Conservation (phyloP, 768 basidiomycete species). For the Sutorius australiensis region DNA sequence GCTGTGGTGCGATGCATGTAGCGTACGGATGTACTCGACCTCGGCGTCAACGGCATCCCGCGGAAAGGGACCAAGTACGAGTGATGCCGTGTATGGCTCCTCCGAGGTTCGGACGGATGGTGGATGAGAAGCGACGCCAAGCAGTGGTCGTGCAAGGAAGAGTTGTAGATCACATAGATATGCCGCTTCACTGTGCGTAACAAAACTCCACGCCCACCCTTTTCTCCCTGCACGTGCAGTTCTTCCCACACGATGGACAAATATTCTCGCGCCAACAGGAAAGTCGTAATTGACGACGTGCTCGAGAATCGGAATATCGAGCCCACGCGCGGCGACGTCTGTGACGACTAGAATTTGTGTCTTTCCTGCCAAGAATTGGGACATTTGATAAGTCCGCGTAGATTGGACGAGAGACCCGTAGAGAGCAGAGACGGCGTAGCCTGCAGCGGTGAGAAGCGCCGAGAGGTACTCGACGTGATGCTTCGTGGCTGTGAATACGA, state of each 20-base stretch:
- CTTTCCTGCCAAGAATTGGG: constrained; percentile 74
- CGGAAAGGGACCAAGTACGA: constrained; percentile 80
- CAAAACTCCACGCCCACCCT: constrained; percentile 96
- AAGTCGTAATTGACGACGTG: constrained; percentile 99
- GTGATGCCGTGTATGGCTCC: constrained; percentile 61
- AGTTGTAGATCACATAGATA: constrained; percentile 90
- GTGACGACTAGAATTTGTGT: constrained; percentile 92
- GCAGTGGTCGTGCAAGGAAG: constrained; percentile 80
- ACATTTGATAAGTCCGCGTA: constrained; percentile 87
- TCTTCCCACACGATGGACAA: constrained; percentile 94
- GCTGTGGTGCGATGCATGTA: constrained; percentile 61
- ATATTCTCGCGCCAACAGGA: constrained; percentile 88
- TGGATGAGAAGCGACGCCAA: constrained; percentile 37
- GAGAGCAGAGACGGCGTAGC: constrained; percentile 89
- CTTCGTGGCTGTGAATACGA: constrained; percentile 95
- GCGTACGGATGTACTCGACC: constrained; percentile 67
- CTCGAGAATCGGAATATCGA: constrained; percentile 94
- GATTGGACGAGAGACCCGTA: constrained; percentile 94
- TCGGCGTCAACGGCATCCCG: constrained; percentile 80
- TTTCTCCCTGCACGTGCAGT: constrained; percentile 93
- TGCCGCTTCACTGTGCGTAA: constrained; percentile 81
- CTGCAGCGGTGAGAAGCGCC: constrained; percentile 69
- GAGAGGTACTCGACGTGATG: constrained; percentile 97
- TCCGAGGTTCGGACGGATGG: constrained; percentile 44
- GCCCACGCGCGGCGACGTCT: constrained; percentile 96